Conservation (phyloP, 2,329 filamentous ascomycete genomes). For the Diplocarpon rosae region DNA sequence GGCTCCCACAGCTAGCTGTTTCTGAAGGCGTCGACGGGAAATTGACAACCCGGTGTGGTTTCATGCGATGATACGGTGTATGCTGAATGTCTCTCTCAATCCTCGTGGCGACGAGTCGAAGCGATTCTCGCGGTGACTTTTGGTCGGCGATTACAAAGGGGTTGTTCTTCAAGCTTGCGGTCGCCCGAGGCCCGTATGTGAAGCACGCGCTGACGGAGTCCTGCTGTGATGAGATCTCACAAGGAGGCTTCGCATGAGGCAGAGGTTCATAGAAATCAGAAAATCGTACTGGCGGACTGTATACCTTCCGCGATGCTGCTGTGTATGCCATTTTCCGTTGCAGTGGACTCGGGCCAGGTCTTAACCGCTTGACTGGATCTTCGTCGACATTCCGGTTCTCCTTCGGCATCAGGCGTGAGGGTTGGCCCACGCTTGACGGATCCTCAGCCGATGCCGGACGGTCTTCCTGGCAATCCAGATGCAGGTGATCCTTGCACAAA, state of each 20-base stretch:
- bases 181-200: constrained; percentile 1
- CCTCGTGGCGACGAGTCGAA: neutral
- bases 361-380: constrained; percentile 5
- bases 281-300: constrained; percentile 1
- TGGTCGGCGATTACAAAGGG: constrained; percentile 17
- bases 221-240: neutral
- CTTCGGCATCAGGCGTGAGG: neutral
- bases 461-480: neutral
- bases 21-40: constrained; percentile 5
- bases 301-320: neutral
- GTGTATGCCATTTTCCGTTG: neutral
- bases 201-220: neutral
- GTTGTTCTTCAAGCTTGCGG: constrained; percentile 12
- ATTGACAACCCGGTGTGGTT: neutral
- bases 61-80: neutral
- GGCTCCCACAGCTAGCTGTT: constrained; percentile 12
- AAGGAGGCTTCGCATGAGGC: neutral
- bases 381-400: neutral
- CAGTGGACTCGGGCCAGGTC: constrained; percentile 1
- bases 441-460: neutral
- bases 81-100: neutral
- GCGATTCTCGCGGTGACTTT: neutral
- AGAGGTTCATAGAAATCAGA: constrained; percentile 3
- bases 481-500: constrained; percentile 29
- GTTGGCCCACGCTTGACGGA: neutral